Conservation (phyloP, 371 early-diverging fungal species). For the Rhizopus sp. region DNA sequence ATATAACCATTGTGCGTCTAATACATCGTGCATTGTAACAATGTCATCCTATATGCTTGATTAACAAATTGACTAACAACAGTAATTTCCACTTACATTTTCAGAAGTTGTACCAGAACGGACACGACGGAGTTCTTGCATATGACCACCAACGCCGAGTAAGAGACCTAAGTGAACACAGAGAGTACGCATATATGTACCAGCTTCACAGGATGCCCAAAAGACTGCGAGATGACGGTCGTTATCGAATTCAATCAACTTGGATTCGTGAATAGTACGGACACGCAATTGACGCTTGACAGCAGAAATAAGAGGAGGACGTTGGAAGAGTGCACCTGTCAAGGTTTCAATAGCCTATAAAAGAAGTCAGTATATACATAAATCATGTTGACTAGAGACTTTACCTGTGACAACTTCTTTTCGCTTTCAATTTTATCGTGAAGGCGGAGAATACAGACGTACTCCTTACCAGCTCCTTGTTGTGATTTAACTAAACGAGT, state of each 20-base stretch:
- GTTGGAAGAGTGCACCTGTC: constrained; percentile 98
- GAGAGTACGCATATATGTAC: constrained; percentile 99
- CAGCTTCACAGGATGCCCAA: constrained; percentile 99
- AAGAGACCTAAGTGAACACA: constrained; percentile 99
- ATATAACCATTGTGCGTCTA: constrained; percentile 98
- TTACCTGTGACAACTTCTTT: constrained; percentile 78
- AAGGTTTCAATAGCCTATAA: constrained; percentile 87
- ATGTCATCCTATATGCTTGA: constrained; percentile 71
- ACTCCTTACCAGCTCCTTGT: constrained; percentile 99
- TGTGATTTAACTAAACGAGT: constrained; percentile 99
- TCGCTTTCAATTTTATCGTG: constrained; percentile 92
- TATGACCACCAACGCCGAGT: constrained; percentile 98
- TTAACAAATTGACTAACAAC: neutral
- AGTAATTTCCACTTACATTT: constrained; percentile 50
- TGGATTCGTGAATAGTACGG: constrained; percentile 97
- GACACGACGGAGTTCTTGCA: constrained; percentile 99
- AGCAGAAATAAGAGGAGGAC: constrained; percentile 99
- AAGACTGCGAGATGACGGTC: constrained; percentile 96
- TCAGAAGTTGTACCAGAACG: constrained; percentile 95
- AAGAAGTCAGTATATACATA: constrained; percentile 2
- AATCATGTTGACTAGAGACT: neutral
- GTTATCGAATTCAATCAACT: constrained; percentile 96
- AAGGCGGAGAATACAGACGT: constrained; percentile 96
- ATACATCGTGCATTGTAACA: constrained; percentile 99
- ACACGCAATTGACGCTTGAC: constrained; percentile 99